Evolutionary conservation across 1,284 basidiomycete species (phyloP).

Genomic region (Ceratobasidium sp.): DNA sequence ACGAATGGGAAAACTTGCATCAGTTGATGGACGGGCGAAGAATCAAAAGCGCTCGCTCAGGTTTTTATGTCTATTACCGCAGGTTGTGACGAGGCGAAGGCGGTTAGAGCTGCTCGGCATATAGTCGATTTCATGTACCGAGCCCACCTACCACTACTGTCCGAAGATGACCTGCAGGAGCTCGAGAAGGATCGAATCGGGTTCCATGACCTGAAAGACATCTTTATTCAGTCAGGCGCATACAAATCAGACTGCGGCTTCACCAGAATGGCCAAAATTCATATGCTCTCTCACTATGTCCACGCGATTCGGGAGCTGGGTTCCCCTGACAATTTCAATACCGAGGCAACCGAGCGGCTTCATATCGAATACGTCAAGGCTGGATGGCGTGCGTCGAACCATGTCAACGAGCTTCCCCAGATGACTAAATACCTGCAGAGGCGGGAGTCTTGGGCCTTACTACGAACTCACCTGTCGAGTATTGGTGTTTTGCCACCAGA

Average conservation of each 20-base stretch:
- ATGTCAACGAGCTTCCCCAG: not conserved
- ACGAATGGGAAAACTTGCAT: not conserved
- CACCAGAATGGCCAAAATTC: slow-evolving; percentile 39
- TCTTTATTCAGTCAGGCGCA: not conserved
- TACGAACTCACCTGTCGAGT: not conserved
- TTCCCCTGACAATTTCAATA: not conserved
- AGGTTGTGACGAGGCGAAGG: not conserved
- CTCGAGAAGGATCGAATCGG: not conserved
- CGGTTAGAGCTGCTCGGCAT: slow-evolving; percentile 48
- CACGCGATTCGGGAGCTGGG: not conserved
- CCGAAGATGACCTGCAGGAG: not conserved
- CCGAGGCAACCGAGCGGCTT: not conserved
- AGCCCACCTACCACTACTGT: slow-evolving; percentile 6
- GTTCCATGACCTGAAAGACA: slow-evolving; percentile 6
- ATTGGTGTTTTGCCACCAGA: too few relatives aligned
- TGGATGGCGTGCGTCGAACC: not conserved
- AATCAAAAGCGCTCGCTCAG: slow-evolving; percentile 40
- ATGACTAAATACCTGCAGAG: not conserved
- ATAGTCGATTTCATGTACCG: slow-evolving; percentile 48
- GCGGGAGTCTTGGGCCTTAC: not conserved
- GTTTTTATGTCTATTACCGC: slow-evolving; percentile 12
- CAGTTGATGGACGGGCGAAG: slow-evolving; percentile 46
- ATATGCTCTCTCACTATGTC: not conserved
- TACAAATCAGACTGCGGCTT: not conserved
- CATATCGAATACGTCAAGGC: slow-evolving; percentile 16